phyloP scores from a whole-genome alignment of 2,329 filamentous ascomycete genomes.

The Trichophyton benhamiae region DNA sequence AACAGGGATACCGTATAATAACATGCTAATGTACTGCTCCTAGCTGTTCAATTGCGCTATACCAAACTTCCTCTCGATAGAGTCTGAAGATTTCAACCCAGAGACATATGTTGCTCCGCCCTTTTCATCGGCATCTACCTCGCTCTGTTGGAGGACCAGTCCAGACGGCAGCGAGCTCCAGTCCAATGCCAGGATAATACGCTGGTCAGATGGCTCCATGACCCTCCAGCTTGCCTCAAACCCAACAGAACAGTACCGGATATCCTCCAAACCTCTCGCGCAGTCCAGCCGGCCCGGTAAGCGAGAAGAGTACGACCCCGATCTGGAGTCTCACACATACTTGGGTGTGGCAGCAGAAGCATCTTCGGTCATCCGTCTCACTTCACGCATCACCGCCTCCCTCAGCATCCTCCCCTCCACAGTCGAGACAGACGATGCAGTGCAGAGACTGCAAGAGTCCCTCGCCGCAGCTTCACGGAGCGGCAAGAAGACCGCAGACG shows the following conservation, averaged over 20 bases:
- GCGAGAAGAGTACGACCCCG: slow-evolving; percentile 40
- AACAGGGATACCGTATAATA: not conserved
- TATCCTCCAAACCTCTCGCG: slow-evolving; percentile 46
- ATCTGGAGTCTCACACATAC: slow-evolving; percentile 52
- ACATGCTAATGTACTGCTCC: not conserved
- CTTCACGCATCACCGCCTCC: slow-evolving; percentile 50
- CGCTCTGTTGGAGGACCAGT: slow-evolving; percentile 53
- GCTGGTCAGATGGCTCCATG: slow-evolving; percentile 56
- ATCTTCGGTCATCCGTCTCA: slow-evolving; percentile 46
- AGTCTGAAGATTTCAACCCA: slow-evolving; percentile 49
- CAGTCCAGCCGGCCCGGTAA: slow-evolving; percentile 41
- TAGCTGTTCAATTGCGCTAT: slow-evolving; percentile 52
- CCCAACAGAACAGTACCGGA: slow-evolving; percentile 48
- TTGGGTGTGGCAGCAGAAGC: slow-evolving; percentile 48
- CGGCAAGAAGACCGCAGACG: slow-evolving; percentile 39
- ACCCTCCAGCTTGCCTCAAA: slow-evolving; percentile 54
- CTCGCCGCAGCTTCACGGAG: slow-evolving; percentile 45
- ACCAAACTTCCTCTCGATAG: slow-evolving; percentile 50
- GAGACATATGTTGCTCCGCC: slow-evolving; percentile 50
- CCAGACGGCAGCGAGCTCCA: slow-evolving; percentile 48
- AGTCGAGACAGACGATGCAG: slow-evolving; percentile 46
- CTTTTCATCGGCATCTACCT: slow-evolving; percentile 52
- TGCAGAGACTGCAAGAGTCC: slow-evolving; percentile 49
- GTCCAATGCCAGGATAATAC: slow-evolving; percentile 53
- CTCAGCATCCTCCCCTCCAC: slow-evolving; percentile 46